Percentiles rank a stretch among this genome's conserved stretches.
Evolutionary conservation across 495 filamentous ascomycete species (phyloP).

Genomic region (Daldinia grandis): DNA sequence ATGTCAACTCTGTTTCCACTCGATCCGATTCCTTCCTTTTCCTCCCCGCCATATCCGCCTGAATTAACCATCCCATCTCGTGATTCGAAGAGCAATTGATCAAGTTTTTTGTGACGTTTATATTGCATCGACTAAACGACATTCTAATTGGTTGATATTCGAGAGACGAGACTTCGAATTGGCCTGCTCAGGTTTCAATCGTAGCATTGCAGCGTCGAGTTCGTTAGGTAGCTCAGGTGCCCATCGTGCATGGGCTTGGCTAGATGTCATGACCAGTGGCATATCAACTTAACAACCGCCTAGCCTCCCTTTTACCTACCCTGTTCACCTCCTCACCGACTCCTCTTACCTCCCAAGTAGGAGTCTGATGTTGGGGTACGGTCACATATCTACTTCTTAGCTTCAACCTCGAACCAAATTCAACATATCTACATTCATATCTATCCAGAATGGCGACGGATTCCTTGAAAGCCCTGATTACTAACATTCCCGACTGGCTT

Average conservation of each 20-base stretch:
- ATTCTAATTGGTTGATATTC: constrained; percentile 23
- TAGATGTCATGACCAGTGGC: constrained; percentile 27
- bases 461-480: constrained; percentile 68
- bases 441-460: constrained; percentile 60
- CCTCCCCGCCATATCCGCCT: constrained; percentile 37
- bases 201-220: constrained; percentile 12
- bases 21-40: constrained; percentile 37
- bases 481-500: constrained; percentile 73
- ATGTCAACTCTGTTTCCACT: constrained; percentile 40
- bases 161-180: constrained; percentile 5
- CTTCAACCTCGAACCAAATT: neutral
- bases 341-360: constrained; percentile 21
- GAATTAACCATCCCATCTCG: constrained; percentile 18
- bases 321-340: constrained; percentile 39
- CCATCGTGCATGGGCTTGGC: constrained; percentile 24
- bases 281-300: constrained; percentile 24
- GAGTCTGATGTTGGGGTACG: constrained; percentile 34
- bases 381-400: constrained; percentile 9
- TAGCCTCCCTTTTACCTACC: constrained; percentile 28
- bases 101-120: constrained; percentile 19
- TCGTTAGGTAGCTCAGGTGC: constrained; percentile 15
- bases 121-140: constrained; percentile 10
- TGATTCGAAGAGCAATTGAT: constrained; percentile 33
- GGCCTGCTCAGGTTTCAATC: constrained; percentile 11
- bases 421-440: neutral